Base-by-base conservation (phyloP, 2,329 filamentous ascomycete species). In the Biscogniauxia marginata region DNA sequence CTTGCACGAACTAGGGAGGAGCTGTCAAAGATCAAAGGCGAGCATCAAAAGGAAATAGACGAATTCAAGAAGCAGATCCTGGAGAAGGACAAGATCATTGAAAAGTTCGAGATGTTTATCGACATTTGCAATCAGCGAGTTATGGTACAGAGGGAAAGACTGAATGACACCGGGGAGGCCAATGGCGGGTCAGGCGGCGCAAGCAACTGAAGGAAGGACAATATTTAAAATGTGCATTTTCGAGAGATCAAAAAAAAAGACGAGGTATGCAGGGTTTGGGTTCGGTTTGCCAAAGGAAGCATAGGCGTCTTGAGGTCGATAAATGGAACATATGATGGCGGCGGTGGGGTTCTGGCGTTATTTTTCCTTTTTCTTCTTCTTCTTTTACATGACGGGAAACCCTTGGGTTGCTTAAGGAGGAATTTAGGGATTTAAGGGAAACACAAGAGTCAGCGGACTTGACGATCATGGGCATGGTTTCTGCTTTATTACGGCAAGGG, bases 61-160 rank as follows among this genome's bases (percentile, higher is more conserved):
- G 77, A 78, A 1, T 71, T 88, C 55, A 83, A 84, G 64, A 75
- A 78, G 54, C 78, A 84, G 65, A 70, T 93, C 16, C 80, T 79
- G 44, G 83, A 88, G 57, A 87, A 87, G 70, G 82, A 86, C 58
- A 78, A 80, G 65, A 78, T 82, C 57, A 87, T 88, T 54, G 71
- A 79, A 58, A 84, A 82, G 66, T 88, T 87, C 63, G 84, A 88
- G 71, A 85, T 85, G 80, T 88, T 88, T 53, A 87, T 88, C 65
- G 85, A 88, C 69, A 86, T 88, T 53, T 87, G 84, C 68, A 88
- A 88, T 64, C 79, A 86, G 67, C 75, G 85, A 50, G 84, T 87
- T 59, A 87, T 87, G 77, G 76, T 86, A 52, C 83, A 85, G 68
- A 75, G 84, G 50, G 80, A 84, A 65, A 76, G 80, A 59, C 73